These are phyloP conservation scores for Stramenopiles sp. DNA, from an alignment of 352 stramenopile species.

Conservation along the genomic window DNA sequence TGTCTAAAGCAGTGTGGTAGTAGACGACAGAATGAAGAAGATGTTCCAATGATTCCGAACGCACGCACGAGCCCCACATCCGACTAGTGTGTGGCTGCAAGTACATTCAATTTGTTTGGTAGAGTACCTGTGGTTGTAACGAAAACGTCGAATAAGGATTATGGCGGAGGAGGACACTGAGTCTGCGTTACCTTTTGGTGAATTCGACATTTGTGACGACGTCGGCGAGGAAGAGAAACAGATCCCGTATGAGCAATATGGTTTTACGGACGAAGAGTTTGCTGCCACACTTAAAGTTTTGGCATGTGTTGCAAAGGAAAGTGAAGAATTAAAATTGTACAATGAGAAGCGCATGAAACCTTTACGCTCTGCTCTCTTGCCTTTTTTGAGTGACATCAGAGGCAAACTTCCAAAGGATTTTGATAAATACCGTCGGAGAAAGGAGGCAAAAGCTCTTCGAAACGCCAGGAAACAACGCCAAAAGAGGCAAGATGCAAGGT, in stretches of 20 bases:
- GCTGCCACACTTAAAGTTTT: not conserved
- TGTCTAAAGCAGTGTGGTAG: too few relatives aligned
- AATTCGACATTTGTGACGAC: not conserved
- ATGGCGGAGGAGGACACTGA: not conserved
- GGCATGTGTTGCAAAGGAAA: conserved; percentile 1
- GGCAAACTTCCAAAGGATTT: conserved; percentile 38
- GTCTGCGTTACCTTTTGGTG: not conserved
- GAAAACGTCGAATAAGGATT: not conserved
- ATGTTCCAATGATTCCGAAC: too few relatives aligned
- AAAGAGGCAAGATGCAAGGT: conserved; percentile 46
- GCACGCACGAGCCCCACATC: too few relatives aligned
- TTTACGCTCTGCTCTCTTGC: conserved; percentile 38
- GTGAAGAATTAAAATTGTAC: conserved; percentile 32
- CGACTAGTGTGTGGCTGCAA: too few relatives aligned
- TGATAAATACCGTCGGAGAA: conserved; percentile 7
- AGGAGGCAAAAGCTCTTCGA: not conserved
- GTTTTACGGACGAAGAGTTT: not conserved
- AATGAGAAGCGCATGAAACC: conserved; percentile 37
- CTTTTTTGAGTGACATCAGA: conserved; percentile 38
- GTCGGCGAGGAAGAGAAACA: not conserved
- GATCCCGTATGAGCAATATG: not conserved
- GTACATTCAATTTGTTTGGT: too few relatives aligned
- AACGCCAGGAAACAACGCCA: conserved; percentile 34
- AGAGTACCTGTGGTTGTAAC: too few relatives aligned
- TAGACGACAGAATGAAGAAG: too few relatives aligned